Evolutionary conservation across 2,329 filamentous ascomycete genomes (phyloP), one percentile per base, ranked within the genome.

Genomic region (Cryphonectria radicalis): DNA sequence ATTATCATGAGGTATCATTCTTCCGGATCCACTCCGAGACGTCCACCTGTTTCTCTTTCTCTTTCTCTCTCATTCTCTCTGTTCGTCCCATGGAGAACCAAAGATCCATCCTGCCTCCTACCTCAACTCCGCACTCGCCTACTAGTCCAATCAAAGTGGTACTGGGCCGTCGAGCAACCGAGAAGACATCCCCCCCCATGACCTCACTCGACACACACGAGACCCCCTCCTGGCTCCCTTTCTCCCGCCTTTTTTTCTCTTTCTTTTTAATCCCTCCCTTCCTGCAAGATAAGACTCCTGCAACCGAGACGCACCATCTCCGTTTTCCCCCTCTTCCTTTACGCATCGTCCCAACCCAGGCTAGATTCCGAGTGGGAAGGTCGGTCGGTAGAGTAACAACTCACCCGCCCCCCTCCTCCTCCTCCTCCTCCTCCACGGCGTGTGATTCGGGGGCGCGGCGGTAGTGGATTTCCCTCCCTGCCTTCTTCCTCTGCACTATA

Each of bases 1-100:
- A 62, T 62, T 62, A 62, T 62, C 59, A 37, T 62, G 35, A 62
- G 35, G 59, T 62, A 62, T 35, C 35, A 62, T 62, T 32, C 59
- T 62, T 32, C 32, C 32, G 57, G 59, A 7, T 62, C 59, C 59
- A 62, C 59, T 62, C 35, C 59, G 35, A 40, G 22, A 62, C 35
- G 35, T 25, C 35, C 17, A 37, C 32, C 35, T 62, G 5, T 40
- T 19, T 22, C 19, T 10, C 46, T 50, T 19, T 22, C 46, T 50
- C 7, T 46, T 14, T 46, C 22, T n/a, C 46, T 50, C 46, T 22
- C 17, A 7, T 17, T 22, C 19, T 22, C 5, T 17, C 43, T 11
- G 46, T 50, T 22, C 46, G 22, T 50, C 22, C 46, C 46, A 50
- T 50, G 35, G 8, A 19, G 32, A n/a, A 37, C 35, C 32, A 17